Conservation (phyloP, 2,329 filamentous ascomycete genomes). For the Fusarium equiseti region DNA sequence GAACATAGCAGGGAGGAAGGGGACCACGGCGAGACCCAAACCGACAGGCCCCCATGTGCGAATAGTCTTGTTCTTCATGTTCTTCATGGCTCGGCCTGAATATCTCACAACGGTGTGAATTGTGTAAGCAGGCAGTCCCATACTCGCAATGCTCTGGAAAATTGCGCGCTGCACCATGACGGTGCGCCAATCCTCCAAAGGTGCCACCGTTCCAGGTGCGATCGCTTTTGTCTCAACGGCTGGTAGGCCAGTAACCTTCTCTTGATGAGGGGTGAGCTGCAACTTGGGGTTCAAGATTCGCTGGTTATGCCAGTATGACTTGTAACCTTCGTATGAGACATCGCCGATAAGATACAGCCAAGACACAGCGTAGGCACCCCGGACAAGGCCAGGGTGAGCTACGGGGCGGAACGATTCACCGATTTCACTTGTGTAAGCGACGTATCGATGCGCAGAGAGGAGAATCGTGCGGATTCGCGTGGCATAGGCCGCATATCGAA, state of each 20-base stretch:
- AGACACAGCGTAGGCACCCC: constrained; percentile 87
- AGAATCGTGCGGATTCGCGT: constrained; percentile 87
- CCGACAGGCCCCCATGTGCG: constrained; percentile 93
- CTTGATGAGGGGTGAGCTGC: constrained; percentile 63
- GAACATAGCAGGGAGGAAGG: constrained; percentile 85
- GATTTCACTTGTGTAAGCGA: constrained; percentile 96
- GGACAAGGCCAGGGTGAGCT: constrained; percentile 85
- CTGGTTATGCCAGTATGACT: constrained; percentile 91
- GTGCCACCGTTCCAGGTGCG: constrained; percentile 64
- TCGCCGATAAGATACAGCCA: constrained; percentile 95
- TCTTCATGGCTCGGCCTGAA: constrained; percentile 86
- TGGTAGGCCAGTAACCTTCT: constrained; percentile 61
- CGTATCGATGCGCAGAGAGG: constrained; percentile 90
- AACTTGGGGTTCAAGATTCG: constrained; percentile 76
- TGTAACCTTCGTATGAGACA: constrained; percentile 93
- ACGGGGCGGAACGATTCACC: constrained; percentile 96
- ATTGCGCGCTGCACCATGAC: constrained; percentile 92
- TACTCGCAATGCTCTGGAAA: constrained; percentile 91
- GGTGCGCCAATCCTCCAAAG: constrained; percentile 88
- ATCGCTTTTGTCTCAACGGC: constrained; percentile 48
- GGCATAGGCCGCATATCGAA: constrained; percentile 95
- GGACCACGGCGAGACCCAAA: constrained; percentile 80
- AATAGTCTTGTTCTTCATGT: constrained; percentile 78
- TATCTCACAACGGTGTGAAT: constrained; percentile 95
- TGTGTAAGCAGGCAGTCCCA: constrained; percentile 93